Conservation (phyloP, 2,329 filamentous ascomycete genomes). For the Aspergillus neotritici region DNA sequence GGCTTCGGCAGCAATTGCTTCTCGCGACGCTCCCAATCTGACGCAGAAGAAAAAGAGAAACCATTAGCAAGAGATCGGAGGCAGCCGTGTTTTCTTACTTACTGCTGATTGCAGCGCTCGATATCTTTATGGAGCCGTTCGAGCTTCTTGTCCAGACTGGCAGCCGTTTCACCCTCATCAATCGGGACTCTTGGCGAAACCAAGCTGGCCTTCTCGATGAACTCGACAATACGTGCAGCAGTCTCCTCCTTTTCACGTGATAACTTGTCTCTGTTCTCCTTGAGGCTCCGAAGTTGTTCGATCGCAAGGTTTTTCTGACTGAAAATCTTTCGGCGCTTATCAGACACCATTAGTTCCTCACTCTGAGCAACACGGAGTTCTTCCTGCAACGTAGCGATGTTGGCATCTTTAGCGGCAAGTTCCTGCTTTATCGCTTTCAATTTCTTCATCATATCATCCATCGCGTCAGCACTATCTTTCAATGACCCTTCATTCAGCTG, state of each 20-base stretch:
- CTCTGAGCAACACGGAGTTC: constrained; percentile 52
- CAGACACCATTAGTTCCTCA: constrained; percentile 47
- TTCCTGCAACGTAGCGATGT: constrained; percentile 32
- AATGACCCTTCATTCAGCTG: constrained; percentile 41
- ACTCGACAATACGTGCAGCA: constrained; percentile 47
- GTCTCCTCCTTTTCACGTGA: constrained; percentile 48
- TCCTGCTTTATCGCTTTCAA: constrained; percentile 35
- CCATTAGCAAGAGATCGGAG: too few species aligned
- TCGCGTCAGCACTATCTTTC: constrained; percentile 44
- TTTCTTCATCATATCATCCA: constrained; percentile 38
- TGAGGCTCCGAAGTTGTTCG: constrained; percentile 47
- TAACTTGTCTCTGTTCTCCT: constrained; percentile 42
- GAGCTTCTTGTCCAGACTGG: constrained; percentile 45
- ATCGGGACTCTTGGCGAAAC: constrained; percentile 58
- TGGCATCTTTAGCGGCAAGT: constrained; percentile 26
- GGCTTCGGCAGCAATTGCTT: constrained; percentile 55
- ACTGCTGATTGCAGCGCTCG: constrained; percentile 50
- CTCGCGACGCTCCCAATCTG: constrained; percentile 57
- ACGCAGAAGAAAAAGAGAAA: neutral
- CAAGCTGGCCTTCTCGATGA: constrained; percentile 49
- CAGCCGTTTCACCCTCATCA: constrained; percentile 58
- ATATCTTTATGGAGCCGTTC: constrained; percentile 55
- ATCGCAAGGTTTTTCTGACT: constrained; percentile 58
- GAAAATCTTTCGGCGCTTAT: constrained; percentile 51
- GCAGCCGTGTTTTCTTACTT: constrained; percentile 13